These are phyloP conservation scores for Ascochyta rabiei DNA, from an alignment of 2,329 filamentous ascomycete genomes.

Conservation along the genomic window DNA sequence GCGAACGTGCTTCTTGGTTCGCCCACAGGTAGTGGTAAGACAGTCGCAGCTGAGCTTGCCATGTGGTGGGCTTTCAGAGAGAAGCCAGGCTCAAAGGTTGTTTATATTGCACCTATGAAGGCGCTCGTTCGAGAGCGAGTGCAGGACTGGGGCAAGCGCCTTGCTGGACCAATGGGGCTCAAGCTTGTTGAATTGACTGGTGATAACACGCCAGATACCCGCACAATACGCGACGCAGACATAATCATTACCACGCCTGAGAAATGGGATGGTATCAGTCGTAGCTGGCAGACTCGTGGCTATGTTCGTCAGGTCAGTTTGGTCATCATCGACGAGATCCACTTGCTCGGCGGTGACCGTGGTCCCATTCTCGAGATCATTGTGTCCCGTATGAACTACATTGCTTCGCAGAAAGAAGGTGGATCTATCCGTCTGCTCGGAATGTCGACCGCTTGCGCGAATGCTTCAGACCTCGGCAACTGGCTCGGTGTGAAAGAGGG, in stretches of 20 bases:
- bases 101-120: constrained; percentile 99
- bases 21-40: constrained; percentile 96
- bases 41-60: constrained; percentile 90
- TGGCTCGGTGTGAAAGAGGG: constrained; percentile 97
- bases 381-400: constrained; percentile 93
- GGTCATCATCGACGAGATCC: constrained; percentile 98
- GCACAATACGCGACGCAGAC: constrained; percentile 93
- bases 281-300: constrained; percentile 96
- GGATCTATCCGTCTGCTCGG: constrained; percentile 87
- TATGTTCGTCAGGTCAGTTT: constrained; percentile 95
- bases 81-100: constrained; percentile 92
- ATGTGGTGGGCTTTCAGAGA: constrained; percentile 99
- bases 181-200: constrained; percentile 94
- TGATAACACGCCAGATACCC: constrained; percentile 96
- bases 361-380: constrained; percentile 99
- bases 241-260: constrained; percentile 99
- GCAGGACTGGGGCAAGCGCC: constrained; percentile 86
- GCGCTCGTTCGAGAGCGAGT: constrained; percentile 95
- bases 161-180: constrained; percentile 81
- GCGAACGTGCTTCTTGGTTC: constrained; percentile 94
- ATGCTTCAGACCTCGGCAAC: constrained; percentile 90
- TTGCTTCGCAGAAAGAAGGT: constrained; percentile 86
- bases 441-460: constrained; percentile 99
- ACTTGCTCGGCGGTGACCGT: constrained; percentile 93
- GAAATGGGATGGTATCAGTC: constrained; percentile 99